These are phyloP conservation scores for Alternaria consortialis DNA, from an alignment of 2,329 filamentous ascomycete species.

Conservation along the genomic window DNA sequence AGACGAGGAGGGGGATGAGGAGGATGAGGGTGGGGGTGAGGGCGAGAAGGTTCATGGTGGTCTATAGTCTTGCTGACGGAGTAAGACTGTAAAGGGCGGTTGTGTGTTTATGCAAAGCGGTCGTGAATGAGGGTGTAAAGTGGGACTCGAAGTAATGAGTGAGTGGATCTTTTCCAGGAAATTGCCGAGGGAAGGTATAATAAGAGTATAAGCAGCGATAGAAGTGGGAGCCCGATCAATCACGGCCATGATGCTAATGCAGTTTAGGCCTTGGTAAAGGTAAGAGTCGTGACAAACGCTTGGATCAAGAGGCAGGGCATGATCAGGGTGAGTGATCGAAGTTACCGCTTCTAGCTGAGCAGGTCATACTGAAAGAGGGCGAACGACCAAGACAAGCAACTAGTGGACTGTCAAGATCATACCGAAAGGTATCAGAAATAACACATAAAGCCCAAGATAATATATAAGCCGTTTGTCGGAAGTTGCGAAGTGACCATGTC, in stretches of 20 bases:
- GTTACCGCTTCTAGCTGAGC: not conserved
- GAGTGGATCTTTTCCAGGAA: not conserved
- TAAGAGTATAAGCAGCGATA: not conserved
- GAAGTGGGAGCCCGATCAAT: not conserved
- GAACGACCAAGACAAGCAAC: not conserved
- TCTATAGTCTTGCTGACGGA: not conserved
- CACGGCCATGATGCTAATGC: not conserved
- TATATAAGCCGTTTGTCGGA: not conserved
- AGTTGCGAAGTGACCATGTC: not conserved
- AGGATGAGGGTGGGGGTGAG: not conserved
- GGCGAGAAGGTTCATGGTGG: not conserved
- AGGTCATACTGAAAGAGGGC: not conserved
- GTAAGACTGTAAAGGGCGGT: not conserved
- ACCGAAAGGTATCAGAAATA: not conserved
- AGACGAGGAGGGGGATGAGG: not conserved
- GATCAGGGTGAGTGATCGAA: not conserved
- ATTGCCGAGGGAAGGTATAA: not conserved
- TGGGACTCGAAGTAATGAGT: not conserved
- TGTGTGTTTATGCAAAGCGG: not conserved
- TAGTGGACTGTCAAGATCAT: not conserved
- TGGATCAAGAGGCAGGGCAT: not conserved
- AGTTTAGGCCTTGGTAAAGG: not conserved
- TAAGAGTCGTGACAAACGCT: not conserved
- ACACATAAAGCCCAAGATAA: not conserved
- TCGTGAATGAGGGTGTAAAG: not conserved